Percentiles rank a stretch among this genome's conserved stretches.
Conservation (phyloP, 305 asterid species). For the Solanum hybrid region DNA sequence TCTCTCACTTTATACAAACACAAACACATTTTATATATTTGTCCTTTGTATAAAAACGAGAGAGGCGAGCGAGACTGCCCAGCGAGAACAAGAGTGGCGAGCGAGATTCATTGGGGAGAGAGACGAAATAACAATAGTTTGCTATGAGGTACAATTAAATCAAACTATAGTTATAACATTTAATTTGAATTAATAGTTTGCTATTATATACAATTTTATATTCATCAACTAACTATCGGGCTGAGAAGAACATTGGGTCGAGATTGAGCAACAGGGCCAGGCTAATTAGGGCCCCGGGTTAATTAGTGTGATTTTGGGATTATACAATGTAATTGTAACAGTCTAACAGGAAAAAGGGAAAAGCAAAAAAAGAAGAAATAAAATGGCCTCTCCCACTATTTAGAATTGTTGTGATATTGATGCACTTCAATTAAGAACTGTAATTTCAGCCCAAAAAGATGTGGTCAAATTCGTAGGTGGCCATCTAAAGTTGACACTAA, state of each 20-base stretch:
- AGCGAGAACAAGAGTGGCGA: too few relatives aligned
- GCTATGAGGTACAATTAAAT: too few relatives aligned
- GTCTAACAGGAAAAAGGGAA: not conserved
- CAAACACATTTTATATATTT: too few relatives aligned
- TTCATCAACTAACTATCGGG: not conserved
- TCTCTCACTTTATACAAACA: too few relatives aligned
- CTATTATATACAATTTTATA: too few relatives aligned
- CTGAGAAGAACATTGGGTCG: not conserved
- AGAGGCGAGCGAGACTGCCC: too few relatives aligned
- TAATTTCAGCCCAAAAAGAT: not conserved
- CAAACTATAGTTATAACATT: too few relatives aligned
- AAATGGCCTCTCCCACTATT: not conserved
- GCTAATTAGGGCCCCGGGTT: accelerated
- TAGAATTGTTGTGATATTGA: not conserved
- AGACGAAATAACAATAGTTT: too few relatives aligned
- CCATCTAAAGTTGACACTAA: too few relatives aligned
- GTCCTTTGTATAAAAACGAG: too few relatives aligned
- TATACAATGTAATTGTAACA: not conserved
- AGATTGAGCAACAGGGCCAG: not conserved
- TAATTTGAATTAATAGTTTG: too few relatives aligned
- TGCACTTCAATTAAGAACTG: not conserved
- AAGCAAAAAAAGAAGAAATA: not conserved
- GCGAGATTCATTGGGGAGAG: too few relatives aligned
- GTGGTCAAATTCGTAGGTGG: not conserved
- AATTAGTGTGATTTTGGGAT: not conserved